Conservation (phyloP, 1,284 basidiomycete species). For the Boletus mariae region DNA sequence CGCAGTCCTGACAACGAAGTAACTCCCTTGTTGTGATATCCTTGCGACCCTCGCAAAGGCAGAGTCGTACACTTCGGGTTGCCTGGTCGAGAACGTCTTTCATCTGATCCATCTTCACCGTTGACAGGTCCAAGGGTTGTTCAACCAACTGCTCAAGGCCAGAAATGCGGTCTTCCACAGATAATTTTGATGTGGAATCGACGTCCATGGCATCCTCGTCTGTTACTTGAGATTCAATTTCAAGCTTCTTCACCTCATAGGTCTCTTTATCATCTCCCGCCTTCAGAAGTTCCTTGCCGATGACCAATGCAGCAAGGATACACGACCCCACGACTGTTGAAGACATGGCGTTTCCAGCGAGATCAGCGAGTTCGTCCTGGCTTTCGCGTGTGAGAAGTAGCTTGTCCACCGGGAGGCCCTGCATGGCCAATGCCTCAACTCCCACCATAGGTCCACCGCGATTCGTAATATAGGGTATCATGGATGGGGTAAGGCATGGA, state of each 20-base stretch:
- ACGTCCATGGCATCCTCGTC: constrained; percentile 46
- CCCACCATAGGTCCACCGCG: constrained; percentile 97
- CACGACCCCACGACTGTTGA: constrained; percentile 93
- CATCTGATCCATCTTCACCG: constrained; percentile 48
- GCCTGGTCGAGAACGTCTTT: constrained; percentile 63
- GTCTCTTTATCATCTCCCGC: constrained; percentile 57
- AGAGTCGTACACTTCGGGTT: constrained; percentile 72
- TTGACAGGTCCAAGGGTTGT: constrained; percentile 67
- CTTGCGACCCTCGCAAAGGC: constrained; percentile 84
- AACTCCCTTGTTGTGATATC: constrained; percentile 73
- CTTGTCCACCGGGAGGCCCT: constrained; percentile 90
- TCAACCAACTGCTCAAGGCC: constrained; percentile 66
- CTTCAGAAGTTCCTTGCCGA: constrained; percentile 63
- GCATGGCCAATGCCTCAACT: constrained; percentile 87
- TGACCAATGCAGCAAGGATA: constrained; percentile 78
- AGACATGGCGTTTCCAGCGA: constrained; percentile 97
- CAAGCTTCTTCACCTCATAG: constrained; percentile 57
- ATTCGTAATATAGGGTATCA: constrained; percentile 95
- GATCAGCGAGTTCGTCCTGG: constrained; percentile 90
- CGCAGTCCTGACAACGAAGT: constrained; percentile 73
- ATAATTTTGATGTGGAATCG: constrained; percentile 32
- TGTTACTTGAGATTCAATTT: constrained; percentile 37
- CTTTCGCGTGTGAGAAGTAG: constrained; percentile 88
- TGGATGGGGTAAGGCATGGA: constrained; percentile 90
- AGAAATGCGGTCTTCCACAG: constrained; percentile 52